phyloP scores from a whole-genome alignment of 2,329 filamentous ascomycete species.

The Aureobasidium sp. region DNA sequence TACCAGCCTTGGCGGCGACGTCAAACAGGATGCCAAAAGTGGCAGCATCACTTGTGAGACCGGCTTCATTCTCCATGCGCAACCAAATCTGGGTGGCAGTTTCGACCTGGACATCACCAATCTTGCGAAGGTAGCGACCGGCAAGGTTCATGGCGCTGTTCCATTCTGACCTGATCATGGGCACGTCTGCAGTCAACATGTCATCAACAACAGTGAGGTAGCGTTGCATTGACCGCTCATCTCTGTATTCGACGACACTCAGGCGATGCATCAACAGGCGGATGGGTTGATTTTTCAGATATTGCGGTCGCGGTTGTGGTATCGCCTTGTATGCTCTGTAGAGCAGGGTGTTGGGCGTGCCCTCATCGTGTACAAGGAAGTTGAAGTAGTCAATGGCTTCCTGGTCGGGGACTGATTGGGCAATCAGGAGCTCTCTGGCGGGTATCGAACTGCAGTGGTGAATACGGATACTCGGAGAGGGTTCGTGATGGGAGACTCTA shows the following conservation, averaged over 20 bases:
- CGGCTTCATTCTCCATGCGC: slow-evolving; percentile 72
- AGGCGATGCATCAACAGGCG: slow-evolving; percentile 59
- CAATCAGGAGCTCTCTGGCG: background rate
- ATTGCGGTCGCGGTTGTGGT: slow-evolving; percentile 44
- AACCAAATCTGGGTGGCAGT: slow-evolving; percentile 71
- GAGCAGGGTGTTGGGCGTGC: slow-evolving; percentile 25
- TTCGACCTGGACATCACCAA: slow-evolving; percentile 53
- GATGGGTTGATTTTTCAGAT: slow-evolving; percentile 44
- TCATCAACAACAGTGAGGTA: slow-evolving; percentile 81
- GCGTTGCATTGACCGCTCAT: slow-evolving; percentile 57
- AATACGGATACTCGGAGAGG: background rate
- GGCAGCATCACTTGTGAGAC: slow-evolving; percentile 58
- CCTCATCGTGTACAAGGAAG: background rate
- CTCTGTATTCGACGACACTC: slow-evolving; percentile 45
- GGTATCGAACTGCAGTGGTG: background rate
- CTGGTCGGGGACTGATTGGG: background rate
- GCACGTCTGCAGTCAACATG: slow-evolving; percentile 63
- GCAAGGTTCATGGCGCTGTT: slow-evolving; percentile 75
- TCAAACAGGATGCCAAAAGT: slow-evolving; percentile 94
- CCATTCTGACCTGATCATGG: slow-evolving; percentile 64
- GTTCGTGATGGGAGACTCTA: background rate
- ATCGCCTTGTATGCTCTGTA: slow-evolving; percentile 46
- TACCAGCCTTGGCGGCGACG: slow-evolving; percentile 73
- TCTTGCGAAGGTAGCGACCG: slow-evolving; percentile 56
- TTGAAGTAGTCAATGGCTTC: slow-evolving; percentile 1